Evolutionary conservation across 331 rosid genomes (phyloP), one percentile per base, ranked within the genome.

Genomic region (Quercus tomentella): DNA sequence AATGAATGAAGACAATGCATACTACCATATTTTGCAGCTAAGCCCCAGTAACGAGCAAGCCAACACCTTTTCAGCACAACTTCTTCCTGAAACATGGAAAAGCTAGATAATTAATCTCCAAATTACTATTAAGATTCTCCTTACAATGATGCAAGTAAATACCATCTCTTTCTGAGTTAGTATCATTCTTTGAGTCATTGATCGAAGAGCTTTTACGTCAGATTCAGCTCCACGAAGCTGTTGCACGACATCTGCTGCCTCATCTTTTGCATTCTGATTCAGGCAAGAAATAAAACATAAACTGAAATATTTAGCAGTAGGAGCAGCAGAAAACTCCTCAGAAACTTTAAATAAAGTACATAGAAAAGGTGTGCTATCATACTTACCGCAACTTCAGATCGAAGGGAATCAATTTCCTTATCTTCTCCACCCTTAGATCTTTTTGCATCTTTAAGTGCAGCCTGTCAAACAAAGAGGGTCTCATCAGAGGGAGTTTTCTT

Each of bases 1-100:
- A 18, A 77, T 78, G 73, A 77, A 81, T 69, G 17, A 76, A 76
- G 67, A 70, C 12, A 81, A 74, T 71, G 31, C 41, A 65, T 23
- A 78, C 77, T 86, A 93, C 99, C 97, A 78, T 86, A 89, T 87
- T 87, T 95, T 79, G 92, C 90, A 55, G 99, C 99, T 78, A 95
- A 81, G 72, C 99, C 98, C 99, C 99, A 95, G 82, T 95, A 93
- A 69, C 98, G 98, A 78, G 99, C 99, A 85, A 95, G 96, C 99
- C 99, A 95, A 81, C 99, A 95, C 85, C 98, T 91, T 90, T 95
- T 93, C 31, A 95, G 98, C 86, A 95, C 99, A 69, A 95, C 99
- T 91, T 95, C 99, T 83, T 95, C 99, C 99, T 95, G 91, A 84
- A 79, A 86, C 60, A 62, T 78, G 55, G 78, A 75, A 76, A 75